Evolutionary conservation across 495 filamentous ascomycete species (phyloP), one percentile per base, ranked within the genome.

Genomic region (Penicillium subrubescens): DNA sequence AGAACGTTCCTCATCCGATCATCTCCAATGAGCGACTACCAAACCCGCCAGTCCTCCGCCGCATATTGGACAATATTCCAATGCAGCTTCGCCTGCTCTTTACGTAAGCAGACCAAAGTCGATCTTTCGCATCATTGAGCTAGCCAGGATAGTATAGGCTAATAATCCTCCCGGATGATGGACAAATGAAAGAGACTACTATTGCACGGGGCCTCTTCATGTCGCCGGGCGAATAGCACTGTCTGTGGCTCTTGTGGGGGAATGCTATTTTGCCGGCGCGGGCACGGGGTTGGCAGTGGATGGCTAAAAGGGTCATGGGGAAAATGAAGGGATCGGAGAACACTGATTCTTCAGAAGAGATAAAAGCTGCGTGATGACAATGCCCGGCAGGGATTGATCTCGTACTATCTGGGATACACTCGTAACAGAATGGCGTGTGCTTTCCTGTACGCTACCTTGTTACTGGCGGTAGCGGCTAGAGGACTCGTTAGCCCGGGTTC

Each of bases 241-340:
- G 11, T 14, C 33, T 35, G 23, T 46, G 48, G 34, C 15, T 35
- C 33, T 29, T 59, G 8, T 59, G 56, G 39, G 15, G 52, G 23
- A 31, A 15, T n/a, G 44, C 44, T 57, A 59, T 63, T 66, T 57
- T 65, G 10, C 68, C 66, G 68, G 56, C 60, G 65, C n/a, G n/a
- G n/a, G n/a, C n/a, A n/a, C 62, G 68, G 62, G 60, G 66, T 61
- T 61, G 1, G 21, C 17, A 58, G 41, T 37, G 31, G 31, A 53
- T 65, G 63, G 52, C 64, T 62, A 63, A 65, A 41, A 48, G 44
- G 31, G 31, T 19, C 54, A 39, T 34, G 43, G 56, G n/a, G 15
- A 19, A 5, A 14, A 53, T 5, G 8, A 33, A 12, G 33, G 35
- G 12, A 33, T 7, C 33, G 6, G 25, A 10, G n/a, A 44, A 60